phyloP scores from a whole-genome alignment of 1,139 yeast genomes.

The Casaregolazyma suthepensis region DNA sequence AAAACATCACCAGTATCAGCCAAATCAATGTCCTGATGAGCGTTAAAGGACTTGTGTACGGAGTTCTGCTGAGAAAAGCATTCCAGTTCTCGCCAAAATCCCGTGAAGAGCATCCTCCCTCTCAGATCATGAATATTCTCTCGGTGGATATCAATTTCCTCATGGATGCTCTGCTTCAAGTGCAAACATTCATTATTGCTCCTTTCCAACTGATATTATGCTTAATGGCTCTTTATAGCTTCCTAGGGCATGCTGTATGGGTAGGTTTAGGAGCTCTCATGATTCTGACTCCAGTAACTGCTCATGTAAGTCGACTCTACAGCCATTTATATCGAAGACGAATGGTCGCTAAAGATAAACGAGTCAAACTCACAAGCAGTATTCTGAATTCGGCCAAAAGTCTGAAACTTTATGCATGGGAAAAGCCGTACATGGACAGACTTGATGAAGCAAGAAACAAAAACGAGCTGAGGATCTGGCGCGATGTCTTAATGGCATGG shows the following conservation, averaged over 20 bases:
- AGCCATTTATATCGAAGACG: constrained; percentile 28
- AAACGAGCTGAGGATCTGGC: constrained; percentile 70
- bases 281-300: constrained; percentile 29
- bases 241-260: constrained; percentile 54
- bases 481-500: constrained; percentile 37
- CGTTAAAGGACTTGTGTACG: constrained; percentile 56
- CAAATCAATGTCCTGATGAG: constrained; percentile 33
- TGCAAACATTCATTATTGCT: constrained; percentile 38
- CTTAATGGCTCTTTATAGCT: constrained; percentile 51
- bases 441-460: constrained; percentile 64
- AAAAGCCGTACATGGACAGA: constrained; percentile 52
- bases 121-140: constrained; percentile 12
- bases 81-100: constrained; percentile 12
- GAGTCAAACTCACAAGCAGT: constrained; percentile 57
- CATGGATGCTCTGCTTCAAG: constrained; percentile 12
- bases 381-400: constrained; percentile 59
- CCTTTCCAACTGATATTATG: constrained; percentile 45
- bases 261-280: constrained; percentile 51
- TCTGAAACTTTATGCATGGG: constrained; percentile 72
- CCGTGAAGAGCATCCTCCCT: constrained; percentile 11
- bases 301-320: constrained; percentile 16
- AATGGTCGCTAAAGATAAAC: constrained; percentile 45
- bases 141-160: constrained; percentile 14
- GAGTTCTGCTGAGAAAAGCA: constrained; percentile 27
- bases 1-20: constrained; percentile 56